Base-by-base conservation (phyloP, 495 filamentous ascomycete genomes). In the Hyphodiscus hymeniophilus region DNA sequence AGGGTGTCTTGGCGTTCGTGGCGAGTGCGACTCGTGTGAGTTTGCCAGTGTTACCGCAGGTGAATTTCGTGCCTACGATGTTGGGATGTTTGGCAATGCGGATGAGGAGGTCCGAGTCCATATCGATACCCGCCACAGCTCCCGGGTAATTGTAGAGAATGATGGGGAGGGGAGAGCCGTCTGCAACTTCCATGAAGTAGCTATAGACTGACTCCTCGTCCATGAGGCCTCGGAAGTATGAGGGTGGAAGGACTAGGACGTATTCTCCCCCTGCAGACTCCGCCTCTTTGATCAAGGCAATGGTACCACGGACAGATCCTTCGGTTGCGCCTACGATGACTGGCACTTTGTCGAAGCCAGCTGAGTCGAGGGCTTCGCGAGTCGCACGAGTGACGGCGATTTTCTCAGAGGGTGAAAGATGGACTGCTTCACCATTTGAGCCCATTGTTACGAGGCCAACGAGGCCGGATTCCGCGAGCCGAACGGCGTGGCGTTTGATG, bases 111-210 rank as follows among this genome's bases (percentile, higher is more conserved):
- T 94, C 88, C 28, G 81, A 87, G 72, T 91, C 87, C 84, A 94
- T 86, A 61, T 94, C 88, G 57, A 94, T 87, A 22, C 88, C 88
- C n/a, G 85, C 79, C 4, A 94, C 88, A 30, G 87, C 88, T 30
- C 87, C 88, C 1, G 88, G 88, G 67, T 94, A 94, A 71, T 94
- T 94, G 71, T 94, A 92, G 11, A 94, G 70, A 45, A 91, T 77
- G n/a, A 94, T 67, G 2, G 86, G 85, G 13, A 94, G 62, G 6
- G 88, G 86, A 18, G 79, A 83, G 10, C 56, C 71, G 60, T 90
- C 84, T 20, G 88, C 88, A 1, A 92, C 84, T 24, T 72, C 69
- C 13, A 75, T 80, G 70, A 82, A 94, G 71, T 82, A 94, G 55
- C 81, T 79, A 55, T 81, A 79, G 24, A 94, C 70, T 30, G 84